Base-by-base conservation (phyloP, 106 monocot genomes). In the Allium fistulosum region DNA sequence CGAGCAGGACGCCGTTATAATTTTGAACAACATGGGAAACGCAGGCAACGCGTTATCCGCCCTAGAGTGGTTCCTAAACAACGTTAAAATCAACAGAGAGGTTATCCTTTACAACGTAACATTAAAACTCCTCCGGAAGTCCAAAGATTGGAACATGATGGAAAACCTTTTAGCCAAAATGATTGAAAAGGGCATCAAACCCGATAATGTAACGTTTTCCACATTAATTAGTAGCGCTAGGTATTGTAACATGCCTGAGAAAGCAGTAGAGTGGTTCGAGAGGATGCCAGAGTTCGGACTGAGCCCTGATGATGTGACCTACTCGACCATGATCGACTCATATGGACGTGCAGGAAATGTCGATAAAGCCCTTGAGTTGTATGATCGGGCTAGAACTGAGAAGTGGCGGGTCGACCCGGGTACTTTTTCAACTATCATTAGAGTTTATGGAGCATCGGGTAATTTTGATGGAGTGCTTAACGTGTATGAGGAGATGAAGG, bases 401-500 rank as follows among this genome's bases (percentile, higher is more conserved):
- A 78, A 79, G 51, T 80, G 88, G 76, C 71, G 49, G 46, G 73
- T 88, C 17, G 91, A 91, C 63, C 82, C 79, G 3, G 86, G 85
- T 4, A 77, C 88, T 1, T 96, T 88, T 69, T 75, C 86, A 2
- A 82, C 82, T 0, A 73, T 99, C 47, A 87, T 90, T 15, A 73
- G 79, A 50, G 69, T 90, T 27, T 82, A 90, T 46, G 71, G 77
- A 4, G 13, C n/a, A 15, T 69, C 86, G 1, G 89, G 89, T 10
- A 87, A 99, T 62, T 99, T 87, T 45, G 97, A 99, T 65, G 92
- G 90, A 17, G 82, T 84, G 3, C 65, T 84, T 10, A 90, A 99
- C 51, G 84, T 92, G 82, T 90, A 69, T 46, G 84, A 92, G 80
- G 97, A 99, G 71, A 93, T 93, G 97, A 86, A 84, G 60, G 86